Evolutionary conservation across 2,329 filamentous ascomycete species (phyloP), one percentile per base, ranked within the genome.

Genomic region (Monilinia vaccinii-corymbosi): DNA sequence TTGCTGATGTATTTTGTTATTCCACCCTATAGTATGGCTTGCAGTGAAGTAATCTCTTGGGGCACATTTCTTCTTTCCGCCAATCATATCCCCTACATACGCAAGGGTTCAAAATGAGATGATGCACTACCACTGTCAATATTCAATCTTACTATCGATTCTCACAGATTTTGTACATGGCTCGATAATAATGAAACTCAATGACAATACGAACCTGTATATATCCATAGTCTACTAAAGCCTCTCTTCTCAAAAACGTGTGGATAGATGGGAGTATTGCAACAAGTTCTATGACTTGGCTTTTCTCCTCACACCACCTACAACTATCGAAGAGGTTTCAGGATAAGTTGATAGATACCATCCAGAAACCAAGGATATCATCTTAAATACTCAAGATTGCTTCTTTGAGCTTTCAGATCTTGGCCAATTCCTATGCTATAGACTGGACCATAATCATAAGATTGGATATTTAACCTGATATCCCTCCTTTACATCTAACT

Each of bases 111-210:
- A 3, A 7, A 8, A 13, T 28, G 16, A 4, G 6, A 9, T n/a
- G 0, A 10, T 4, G 34, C 8, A n/a, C 4, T 4, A 14, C n/a
- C 23, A 21, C 3, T 40, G 1, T 14, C 1, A 11, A 40, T 21
- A 11, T 8, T 8, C 7, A 14, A 28, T 31, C 16, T n/a, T 23
- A 28, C 14, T 14, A 9, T 31, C 10, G 16, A 2, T 14, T 31
- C 11, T n/a, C 10, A 3, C 4, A 4, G 9, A 13, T 28, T 4
- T 21, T 9, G 25, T 52, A 1, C 14, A 2, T n/a, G 23, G 1
- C 21, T 14, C 23, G 3, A 3, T 4, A n/a, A 3, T 21, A 0
- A 42, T 10, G 9, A 21, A 21, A 1, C 1, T 1, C 10, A 16
- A 14, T 18, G 3, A 23, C 36, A 52, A 31, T 2, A 28, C 9